phyloP scores from a whole-genome alignment of 2,329 filamentous ascomycete species.

The Fusarium graminum region DNA sequence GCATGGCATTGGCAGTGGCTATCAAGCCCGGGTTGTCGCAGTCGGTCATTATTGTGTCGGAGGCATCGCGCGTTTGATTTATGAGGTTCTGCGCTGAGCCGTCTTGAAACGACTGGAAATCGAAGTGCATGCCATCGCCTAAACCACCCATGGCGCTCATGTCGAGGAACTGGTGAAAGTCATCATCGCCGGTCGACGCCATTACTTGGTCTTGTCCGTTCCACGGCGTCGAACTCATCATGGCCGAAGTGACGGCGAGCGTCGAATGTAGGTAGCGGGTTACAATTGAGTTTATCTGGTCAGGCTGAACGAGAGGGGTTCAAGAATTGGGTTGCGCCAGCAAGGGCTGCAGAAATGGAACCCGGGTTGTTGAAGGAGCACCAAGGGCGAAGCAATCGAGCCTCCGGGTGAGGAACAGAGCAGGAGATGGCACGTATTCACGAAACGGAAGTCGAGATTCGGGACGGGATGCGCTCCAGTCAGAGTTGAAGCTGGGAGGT shows the following conservation, averaged over 20 bases:
- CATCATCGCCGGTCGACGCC: slow-evolving; percentile 66
- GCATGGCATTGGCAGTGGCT: slow-evolving; percentile 53
- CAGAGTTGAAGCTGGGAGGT: slow-evolving; percentile 9
- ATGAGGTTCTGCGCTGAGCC: slow-evolving; percentile 53
- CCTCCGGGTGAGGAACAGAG: slow-evolving; percentile 10
- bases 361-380: slow-evolving; percentile 21
- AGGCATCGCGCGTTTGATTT: slow-evolving; percentile 48
- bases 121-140: slow-evolving; percentile 68
- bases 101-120: slow-evolving; percentile 68
- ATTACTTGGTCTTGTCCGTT: slow-evolving; percentile 69
- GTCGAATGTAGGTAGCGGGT: slow-evolving; percentile 26
- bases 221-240: slow-evolving; percentile 69
- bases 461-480: slow-evolving; percentile 37
- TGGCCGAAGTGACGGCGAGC: slow-evolving; percentile 48
- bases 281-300: slow-evolving; percentile 21
- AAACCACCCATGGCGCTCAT: slow-evolving; percentile 69
- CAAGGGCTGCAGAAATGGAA: slow-evolving; percentile 18
- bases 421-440: slow-evolving; percentile 17
- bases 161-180: slow-evolving; percentile 74
- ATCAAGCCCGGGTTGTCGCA: slow-evolving; percentile 51
- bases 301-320: slow-evolving; percentile 31
- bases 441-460: slow-evolving; percentile 18
- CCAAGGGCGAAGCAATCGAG: slow-evolving; percentile 29
- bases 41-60: slow-evolving; percentile 55
- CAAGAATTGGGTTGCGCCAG: slow-evolving; percentile 20